phyloP scores from a whole-genome alignment of 2,329 filamentous ascomycete genomes.

The Diplodia scrobiculata region DNA sequence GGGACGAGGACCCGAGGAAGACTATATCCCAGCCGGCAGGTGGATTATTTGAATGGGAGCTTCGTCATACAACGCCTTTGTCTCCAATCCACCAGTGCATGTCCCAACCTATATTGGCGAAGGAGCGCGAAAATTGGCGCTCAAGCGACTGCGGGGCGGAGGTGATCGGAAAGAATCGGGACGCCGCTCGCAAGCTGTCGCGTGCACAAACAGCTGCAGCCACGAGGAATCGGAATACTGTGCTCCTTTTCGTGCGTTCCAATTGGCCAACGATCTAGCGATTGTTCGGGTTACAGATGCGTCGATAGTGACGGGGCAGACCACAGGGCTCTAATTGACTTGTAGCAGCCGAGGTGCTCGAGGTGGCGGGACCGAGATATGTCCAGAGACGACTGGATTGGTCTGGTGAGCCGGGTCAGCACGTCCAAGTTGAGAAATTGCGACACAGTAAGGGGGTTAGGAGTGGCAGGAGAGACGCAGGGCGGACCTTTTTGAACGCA shows the following conservation, averaged over 20 bases:
- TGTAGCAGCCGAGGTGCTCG: not conserved
- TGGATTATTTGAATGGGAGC: not conserved
- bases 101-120: slow-evolving; percentile 26
- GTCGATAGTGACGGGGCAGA: not conserved
- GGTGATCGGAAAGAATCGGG: slow-evolving; percentile 24
- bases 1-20: not conserved
- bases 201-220: slow-evolving; percentile 21
- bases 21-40: slow-evolving; percentile 16
- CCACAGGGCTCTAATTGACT: not conserved
- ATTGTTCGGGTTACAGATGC: not conserved
- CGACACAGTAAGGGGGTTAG: slow-evolving; percentile 18
- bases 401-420: slow-evolving; percentile 18
- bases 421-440: not conserved
- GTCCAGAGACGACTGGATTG: slow-evolving; percentile 12
- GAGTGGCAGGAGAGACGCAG: slow-evolving; percentile 4
- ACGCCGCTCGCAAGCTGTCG: slow-evolving; percentile 10
- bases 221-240: not conserved
- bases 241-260: not conserved
- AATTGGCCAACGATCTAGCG: slow-evolving; percentile 2
- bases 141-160: slow-evolving; percentile 17
- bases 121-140: slow-evolving; percentile 23
- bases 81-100: slow-evolving; percentile 28
- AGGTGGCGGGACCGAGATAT: slow-evolving; percentile 15
- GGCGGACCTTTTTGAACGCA: slow-evolving; percentile 17
- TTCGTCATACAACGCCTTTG: slow-evolving; percentile 26